Percentiles rank a stretch among this genome's conserved stretches.
phyloP scores from a whole-genome alignment of 805 yeast genomes.

The Cyberlindnera maclurae region DNA sequence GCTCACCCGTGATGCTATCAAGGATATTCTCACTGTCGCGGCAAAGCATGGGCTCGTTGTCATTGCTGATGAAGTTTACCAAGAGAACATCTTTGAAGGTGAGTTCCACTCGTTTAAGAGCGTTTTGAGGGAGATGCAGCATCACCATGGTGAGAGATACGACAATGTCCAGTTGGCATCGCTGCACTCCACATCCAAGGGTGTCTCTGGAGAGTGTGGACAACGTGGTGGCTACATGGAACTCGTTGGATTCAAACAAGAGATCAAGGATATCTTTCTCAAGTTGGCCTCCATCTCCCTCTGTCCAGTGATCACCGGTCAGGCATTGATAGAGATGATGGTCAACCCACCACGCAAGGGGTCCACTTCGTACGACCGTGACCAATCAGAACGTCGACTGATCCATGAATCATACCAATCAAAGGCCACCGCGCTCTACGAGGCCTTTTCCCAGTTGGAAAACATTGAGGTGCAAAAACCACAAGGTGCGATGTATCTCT shows the following conservation, averaged over 20 bases:
- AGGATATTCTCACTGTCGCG: constrained; percentile 67
- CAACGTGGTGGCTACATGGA: constrained; percentile 99
- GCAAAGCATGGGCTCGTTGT: constrained; percentile 79
- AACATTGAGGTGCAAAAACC: constrained; percentile 86
- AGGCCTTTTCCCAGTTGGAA: constrained; percentile 69
- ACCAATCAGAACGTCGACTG: constrained; percentile 49
- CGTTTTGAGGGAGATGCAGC: constrained; percentile 61
- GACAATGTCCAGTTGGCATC: constrained; percentile 83
- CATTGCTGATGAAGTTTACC: constrained; percentile 97
- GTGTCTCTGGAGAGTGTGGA: constrained; percentile 98
- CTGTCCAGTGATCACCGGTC: constrained; percentile 95
- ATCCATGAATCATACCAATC: constrained; percentile 56
- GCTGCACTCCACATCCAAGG: constrained; percentile 95
- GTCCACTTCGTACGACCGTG: constrained; percentile 64
- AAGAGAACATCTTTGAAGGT: constrained; percentile 80
- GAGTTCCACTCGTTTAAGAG: constrained; percentile 80
- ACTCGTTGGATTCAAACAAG: constrained; percentile 68
- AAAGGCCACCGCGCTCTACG: constrained; percentile 59
- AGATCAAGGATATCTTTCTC: constrained; percentile 61
- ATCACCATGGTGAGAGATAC: constrained; percentile 42
- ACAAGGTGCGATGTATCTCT: constrained; percentile 96
- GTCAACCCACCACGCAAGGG: constrained; percentile 82
- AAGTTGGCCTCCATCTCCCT: constrained; percentile 87
- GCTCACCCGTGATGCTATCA: constrained; percentile 56
- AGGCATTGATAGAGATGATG: constrained; percentile 89